Evolutionary conservation across 225 moss, liverwort and hornwort genomes (phyloP).

Genomic region (Marchantia polymorpha): DNA sequence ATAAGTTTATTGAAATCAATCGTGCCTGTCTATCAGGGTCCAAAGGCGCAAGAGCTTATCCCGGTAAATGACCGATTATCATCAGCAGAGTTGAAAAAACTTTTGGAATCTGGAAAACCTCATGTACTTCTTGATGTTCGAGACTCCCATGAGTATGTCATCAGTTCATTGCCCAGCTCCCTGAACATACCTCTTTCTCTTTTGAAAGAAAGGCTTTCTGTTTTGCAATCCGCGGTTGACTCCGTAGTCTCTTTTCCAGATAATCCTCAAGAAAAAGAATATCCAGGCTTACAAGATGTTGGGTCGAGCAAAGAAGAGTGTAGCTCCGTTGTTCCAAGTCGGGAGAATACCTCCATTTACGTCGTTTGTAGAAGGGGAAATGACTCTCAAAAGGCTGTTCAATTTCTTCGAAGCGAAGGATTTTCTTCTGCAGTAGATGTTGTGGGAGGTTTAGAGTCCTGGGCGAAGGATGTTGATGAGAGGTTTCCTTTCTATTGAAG

Average conservation of each 20-base stretch:
- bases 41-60: constrained; percentile 53
- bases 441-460: constrained; percentile 69
- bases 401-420: constrained; percentile 59
- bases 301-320: too few relatives aligned
- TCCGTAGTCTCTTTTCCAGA: not conserved
- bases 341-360: constrained; percentile 49
- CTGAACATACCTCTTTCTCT: constrained; percentile 63
- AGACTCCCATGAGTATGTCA: constrained; percentile 56
- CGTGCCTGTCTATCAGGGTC: constrained; percentile 32
- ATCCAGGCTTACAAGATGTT: not conserved
- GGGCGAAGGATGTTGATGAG: constrained; percentile 61
- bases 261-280: not conserved
- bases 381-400: constrained; percentile 81
- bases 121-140: constrained; percentile 81
- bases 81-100: constrained; percentile 46
- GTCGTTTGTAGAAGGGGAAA: constrained; percentile 88
- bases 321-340: not conserved
- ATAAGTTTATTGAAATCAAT: not conserved
- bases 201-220: constrained; percentile 26
- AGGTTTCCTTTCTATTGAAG: constrained; percentile 56
- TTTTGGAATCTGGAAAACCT: constrained; percentile 35
- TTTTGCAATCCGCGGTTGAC: constrained; percentile 3
- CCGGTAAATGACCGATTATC: constrained; percentile 52
- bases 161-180: constrained; percentile 70
- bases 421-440: constrained; percentile 60